phyloP scores from a whole-genome alignment of 2,329 filamentous ascomycete genomes.

The Leptographium flavum region DNA sequence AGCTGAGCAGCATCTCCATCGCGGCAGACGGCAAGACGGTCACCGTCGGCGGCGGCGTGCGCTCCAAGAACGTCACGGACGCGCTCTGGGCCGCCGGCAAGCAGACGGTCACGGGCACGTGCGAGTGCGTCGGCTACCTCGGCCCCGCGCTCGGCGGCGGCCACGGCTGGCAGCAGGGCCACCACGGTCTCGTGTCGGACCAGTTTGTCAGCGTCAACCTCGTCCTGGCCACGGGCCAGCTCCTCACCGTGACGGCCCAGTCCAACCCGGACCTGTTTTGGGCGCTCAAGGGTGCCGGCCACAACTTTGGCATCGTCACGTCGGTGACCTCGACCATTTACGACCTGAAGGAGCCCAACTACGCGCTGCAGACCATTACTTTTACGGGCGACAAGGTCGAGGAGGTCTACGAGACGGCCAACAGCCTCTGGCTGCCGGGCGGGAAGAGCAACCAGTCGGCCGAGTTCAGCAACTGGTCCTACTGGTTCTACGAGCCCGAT shows the following conservation, averaged over 20 bases:
- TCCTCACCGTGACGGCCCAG: slow-evolving; percentile 18
- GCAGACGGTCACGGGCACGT: slow-evolving; percentile 42
- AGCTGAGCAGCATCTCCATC: slow-evolving; percentile 34
- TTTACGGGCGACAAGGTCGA: slow-evolving; percentile 31
- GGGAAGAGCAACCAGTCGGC: slow-evolving; percentile 21
- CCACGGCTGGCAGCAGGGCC: slow-evolving; percentile 38
- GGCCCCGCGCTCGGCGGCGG: slow-evolving; percentile 41
- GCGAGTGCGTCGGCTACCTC: slow-evolving; percentile 30
- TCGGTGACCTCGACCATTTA: slow-evolving; percentile 35
- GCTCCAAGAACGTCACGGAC: slow-evolving; percentile 40
- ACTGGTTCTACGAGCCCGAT: slow-evolving; percentile 26
- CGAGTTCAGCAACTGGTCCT: slow-evolving; percentile 35
- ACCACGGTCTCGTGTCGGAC: slow-evolving; percentile 37
- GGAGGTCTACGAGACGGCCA: slow-evolving; percentile 26
- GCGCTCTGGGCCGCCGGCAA: slow-evolving; percentile 34
- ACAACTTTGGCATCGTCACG: slow-evolving; percentile 38
- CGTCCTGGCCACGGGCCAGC: slow-evolving; percentile 33
- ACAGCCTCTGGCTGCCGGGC: slow-evolving; percentile 24
- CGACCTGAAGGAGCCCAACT: slow-evolving; percentile 20
- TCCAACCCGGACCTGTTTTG: slow-evolving; percentile 35
- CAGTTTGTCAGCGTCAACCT: slow-evolving; percentile 36
- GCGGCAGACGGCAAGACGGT: slow-evolving; percentile 29
- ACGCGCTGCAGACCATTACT: slow-evolving; percentile 24
- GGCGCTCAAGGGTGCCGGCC: slow-evolving; percentile 40
- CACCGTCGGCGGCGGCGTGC: slow-evolving; percentile 33